These are phyloP conservation scores for Fusarium cicatricum DNA, from an alignment of 2,329 filamentous ascomycete genomes.

Conservation along the genomic window DNA sequence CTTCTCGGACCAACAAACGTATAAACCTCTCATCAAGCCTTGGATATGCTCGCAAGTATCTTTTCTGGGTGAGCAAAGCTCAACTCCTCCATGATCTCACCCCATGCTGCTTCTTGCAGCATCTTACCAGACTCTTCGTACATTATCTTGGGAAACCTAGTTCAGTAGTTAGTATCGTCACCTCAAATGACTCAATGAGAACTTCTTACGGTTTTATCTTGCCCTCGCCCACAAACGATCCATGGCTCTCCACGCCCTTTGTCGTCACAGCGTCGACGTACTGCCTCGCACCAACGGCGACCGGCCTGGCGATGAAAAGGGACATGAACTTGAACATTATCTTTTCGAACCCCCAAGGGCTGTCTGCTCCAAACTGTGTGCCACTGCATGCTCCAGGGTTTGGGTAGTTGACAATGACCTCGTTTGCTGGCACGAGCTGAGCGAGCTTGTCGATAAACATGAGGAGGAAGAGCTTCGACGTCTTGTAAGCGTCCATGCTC, in stretches of 20 bases:
- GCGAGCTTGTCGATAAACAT: constrained; percentile 50
- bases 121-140: constrained; percentile 27
- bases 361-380: constrained; percentile 52
- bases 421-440: constrained; percentile 48
- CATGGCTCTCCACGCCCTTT: constrained; percentile 37
- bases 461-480: constrained; percentile 46
- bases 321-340: constrained; percentile 12
- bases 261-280: constrained; percentile 37
- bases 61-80: constrained; percentile 27
- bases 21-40: background rate
- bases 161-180: background rate
- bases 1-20: background rate
- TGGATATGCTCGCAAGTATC: constrained; percentile 8
- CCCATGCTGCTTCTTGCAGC: constrained; percentile 33
- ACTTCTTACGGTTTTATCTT: constrained; percentile 38
- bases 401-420: constrained; percentile 56
- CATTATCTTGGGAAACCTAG: constrained; percentile 31
- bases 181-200: background rate
- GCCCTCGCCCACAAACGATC: constrained; percentile 39
- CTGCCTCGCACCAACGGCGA: constrained; percentile 27
- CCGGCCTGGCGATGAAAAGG: constrained; percentile 19
- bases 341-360: constrained; percentile 17
- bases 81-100: constrained; percentile 36
- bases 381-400: constrained; percentile 56
- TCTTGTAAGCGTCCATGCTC: constrained; percentile 22